Conservation (phyloP, 2,329 filamentous ascomycete genomes). For the Xylaria sp. region DNA sequence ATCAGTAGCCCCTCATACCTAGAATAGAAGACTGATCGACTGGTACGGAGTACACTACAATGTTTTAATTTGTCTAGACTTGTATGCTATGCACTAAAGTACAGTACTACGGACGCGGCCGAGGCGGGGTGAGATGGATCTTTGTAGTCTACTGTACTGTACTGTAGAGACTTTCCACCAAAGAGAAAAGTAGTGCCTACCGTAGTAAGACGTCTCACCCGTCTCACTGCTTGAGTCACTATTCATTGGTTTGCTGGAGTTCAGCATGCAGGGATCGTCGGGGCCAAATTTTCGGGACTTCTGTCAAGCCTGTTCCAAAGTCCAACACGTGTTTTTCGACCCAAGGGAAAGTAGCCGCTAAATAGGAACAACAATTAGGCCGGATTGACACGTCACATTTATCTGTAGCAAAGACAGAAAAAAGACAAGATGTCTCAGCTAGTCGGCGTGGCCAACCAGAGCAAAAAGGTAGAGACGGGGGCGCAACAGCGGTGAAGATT, state of each 20-base stretch:
- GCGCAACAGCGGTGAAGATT: constrained; percentile 30
- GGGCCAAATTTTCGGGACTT: neutral
- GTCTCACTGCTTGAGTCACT: neutral
- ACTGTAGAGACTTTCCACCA: neutral
- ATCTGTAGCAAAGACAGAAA: neutral
- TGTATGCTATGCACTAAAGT: neutral
- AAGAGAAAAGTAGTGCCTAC: no score
- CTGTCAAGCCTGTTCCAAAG: constrained; percentile 2
- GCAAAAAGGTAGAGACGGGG: neutral
- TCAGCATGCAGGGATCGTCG: neutral
- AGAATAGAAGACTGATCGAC: neutral
- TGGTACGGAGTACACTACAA: no score
- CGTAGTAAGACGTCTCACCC: neutral
- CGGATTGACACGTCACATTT: constrained; percentile 24
- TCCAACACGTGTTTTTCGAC: constrained; percentile 26
- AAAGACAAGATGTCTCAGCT: constrained; percentile 3
- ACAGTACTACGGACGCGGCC: neutral
- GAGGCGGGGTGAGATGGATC: neutral
- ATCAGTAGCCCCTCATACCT: neutral
- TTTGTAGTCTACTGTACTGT: no score
- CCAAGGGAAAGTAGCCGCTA: neutral
- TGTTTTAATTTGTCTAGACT: constrained; percentile 3
- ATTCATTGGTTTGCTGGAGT: neutral
- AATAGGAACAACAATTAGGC: constrained; percentile 4
- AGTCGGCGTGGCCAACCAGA: neutral